Evolutionary conservation across 2,329 filamentous ascomycete species (phyloP), one percentile per base, ranked within the genome.

Genomic region (Raffaelea albimanens): DNA sequence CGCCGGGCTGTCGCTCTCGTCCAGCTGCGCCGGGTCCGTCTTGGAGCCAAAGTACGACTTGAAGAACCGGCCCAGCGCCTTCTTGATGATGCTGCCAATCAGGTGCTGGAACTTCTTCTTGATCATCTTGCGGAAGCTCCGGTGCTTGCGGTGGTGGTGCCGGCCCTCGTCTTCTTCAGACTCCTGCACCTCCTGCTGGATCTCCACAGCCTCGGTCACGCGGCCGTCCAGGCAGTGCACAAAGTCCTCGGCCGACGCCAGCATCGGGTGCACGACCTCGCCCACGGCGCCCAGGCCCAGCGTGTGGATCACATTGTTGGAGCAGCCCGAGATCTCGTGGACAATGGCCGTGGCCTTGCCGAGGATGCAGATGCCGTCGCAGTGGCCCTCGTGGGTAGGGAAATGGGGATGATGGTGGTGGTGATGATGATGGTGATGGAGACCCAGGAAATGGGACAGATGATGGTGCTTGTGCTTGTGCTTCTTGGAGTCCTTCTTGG

Each of bases 291-390:
- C 34, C 3, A 52, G 29, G 5, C 50, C 50, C 4, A 45, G 21
- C 20, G 22, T 46, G 10, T 43, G 19, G 29, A 45, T 31, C 9
- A 46, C 14, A 3, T 5, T 7, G 11, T n/a, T 16, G 40, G 31
- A n/a, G 10, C 43, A 46, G 11, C 16, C 14, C 18, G 22, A 18
- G 11, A 49, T 21, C 40, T 50, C 41, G 13, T 13, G 11, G 16
- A 50, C 39, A 9, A 52, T 44, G n/a, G 23, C 21, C 33, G 38
- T 36, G 23, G 46, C 51, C 41, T 48, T 52, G 38, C 8, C 20
- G 14, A 49, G 14, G 11, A 52, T 10, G 40, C 48, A 48, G 19
- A 36, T 4, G 19, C 40, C 34, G 14, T 38, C 18, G 34, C 18
- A 16, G 34, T 19, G 14, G 18, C n/a, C 8, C 8, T 16, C 34